Evolutionary conservation across 2,329 filamentous ascomycete species (phyloP).

Genomic region (Fusarium annulatum): DNA sequence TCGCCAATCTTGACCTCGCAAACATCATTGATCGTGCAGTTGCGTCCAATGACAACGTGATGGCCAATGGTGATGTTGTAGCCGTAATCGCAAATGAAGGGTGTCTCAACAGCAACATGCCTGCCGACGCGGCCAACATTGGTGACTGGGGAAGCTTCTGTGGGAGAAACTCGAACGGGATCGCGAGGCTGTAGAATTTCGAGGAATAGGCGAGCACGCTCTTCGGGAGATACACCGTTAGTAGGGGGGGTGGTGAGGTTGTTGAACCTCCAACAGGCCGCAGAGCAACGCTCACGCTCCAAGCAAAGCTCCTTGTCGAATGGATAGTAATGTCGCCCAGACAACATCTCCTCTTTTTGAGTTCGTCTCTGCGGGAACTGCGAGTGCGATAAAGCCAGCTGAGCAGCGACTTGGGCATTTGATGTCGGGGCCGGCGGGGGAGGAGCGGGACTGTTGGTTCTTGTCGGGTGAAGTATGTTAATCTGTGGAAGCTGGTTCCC

Average conservation of each 20-base stretch:
- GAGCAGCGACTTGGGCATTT: slow-evolving; percentile 67
- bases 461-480: slow-evolving; percentile 63
- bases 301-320: slow-evolving; percentile 81
- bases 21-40: slow-evolving; percentile 89
- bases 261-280: slow-evolving; percentile 87
- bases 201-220: slow-evolving; percentile 76
- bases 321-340: slow-evolving; percentile 80
- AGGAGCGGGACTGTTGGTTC: slow-evolving; percentile 60
- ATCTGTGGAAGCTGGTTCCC: slow-evolving; percentile 66
- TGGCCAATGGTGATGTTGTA: slow-evolving; percentile 93
- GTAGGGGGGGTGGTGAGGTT: slow-evolving; percentile 78
- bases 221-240: slow-evolving; percentile 74
- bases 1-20: slow-evolving; percentile 84
- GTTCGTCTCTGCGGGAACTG: slow-evolving; percentile 63
- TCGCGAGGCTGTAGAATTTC: slow-evolving; percentile 76
- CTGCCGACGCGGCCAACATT: slow-evolving; percentile 75
- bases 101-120: slow-evolving; percentile 82
- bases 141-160: slow-evolving; percentile 62
- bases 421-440: slow-evolving; percentile 54
- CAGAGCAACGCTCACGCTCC: slow-evolving; percentile 86
- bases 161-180: slow-evolving; percentile 65
- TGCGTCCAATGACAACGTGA: slow-evolving; percentile 83
- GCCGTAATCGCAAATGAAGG: slow-evolving; percentile 93
- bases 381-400: slow-evolving; percentile 67
- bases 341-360: slow-evolving; percentile 92